Base-by-base conservation (phyloP, 2,329 filamentous ascomycete species). In the Trichoderma asperellum region DNA sequence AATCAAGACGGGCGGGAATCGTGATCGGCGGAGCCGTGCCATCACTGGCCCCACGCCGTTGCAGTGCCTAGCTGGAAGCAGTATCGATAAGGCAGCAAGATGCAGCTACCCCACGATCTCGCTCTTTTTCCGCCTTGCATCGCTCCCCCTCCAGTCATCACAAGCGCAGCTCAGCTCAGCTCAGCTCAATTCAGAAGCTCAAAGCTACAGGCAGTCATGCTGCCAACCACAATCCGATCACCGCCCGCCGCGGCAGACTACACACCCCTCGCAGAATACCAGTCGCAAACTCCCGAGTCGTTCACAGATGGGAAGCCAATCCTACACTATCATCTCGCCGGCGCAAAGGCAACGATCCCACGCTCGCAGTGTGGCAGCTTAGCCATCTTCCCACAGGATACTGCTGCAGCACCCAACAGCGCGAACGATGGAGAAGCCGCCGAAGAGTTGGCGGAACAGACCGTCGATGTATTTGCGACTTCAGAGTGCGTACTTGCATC, bases 301-400 rank as follows among this genome's bases (percentile, higher is more conserved):
- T 95, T 94, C 80, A 90, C 89, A 74, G 87, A 85, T 73, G 88
- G 87, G 34, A 92, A 91, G 75, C 88, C 92, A 1, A 85, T 94
- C 55, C 85, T 94, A 4, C 88, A 94, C 79, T 87, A 86, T 73
- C 87, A 90, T 74, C 83, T 86, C 49, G 73, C 82, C 14, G 82
- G 83, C 69, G 84, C 88, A 68, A 88, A 86, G 49, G 86, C 90
- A 3, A 86, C 87, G 75, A 81, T 90, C 24, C 82, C 87, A 32
- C 82, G 80, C 43, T 82, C 84, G 52, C 86, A 91, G 73, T 80
- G 84, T 29, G 83, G 84, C 49, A 80, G 80, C 66, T 80, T 92
- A 68, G 86, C 83, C 73, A 86, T 88, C 72, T 87, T 86, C 72
- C 80, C 82, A 0, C 77, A 80, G 4, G 82, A 83, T 27, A 73